phyloP scores from a whole-genome alignment of 345 rosid genomes.

The Sisymbrium altissimum region DNA sequence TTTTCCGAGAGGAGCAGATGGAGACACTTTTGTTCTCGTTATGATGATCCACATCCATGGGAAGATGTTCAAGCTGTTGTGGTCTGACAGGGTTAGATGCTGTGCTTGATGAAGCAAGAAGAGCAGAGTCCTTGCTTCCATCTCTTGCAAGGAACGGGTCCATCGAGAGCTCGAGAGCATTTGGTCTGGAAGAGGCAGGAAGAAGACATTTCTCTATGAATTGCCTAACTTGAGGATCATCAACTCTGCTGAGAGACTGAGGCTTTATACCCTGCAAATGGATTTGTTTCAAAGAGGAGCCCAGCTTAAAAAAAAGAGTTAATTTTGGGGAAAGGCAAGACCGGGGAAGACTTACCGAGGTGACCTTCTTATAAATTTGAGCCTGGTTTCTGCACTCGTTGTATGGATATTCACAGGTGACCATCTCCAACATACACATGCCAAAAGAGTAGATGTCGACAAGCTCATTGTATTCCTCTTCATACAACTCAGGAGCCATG shows the following conservation, averaged over 20 bases:
- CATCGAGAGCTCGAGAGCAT: slow-evolving; percentile 67
- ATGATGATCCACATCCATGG: slow-evolving; percentile 59
- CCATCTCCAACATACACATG: slow-evolving; percentile 92
- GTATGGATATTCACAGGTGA: slow-evolving; percentile 81
- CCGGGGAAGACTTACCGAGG: slow-evolving; percentile 43
- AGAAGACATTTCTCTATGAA: slow-evolving; percentile 89
- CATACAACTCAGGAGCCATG: slow-evolving; percentile 96
- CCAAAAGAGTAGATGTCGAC: slow-evolving; percentile 90
- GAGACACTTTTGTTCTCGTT: slow-evolving; percentile 41
- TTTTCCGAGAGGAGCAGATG: slow-evolving; percentile 38
- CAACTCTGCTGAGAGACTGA: slow-evolving; percentile 65
- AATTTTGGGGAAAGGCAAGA: not conserved
- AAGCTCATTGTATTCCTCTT: slow-evolving; percentile 82
- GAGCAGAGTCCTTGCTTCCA: slow-evolving; percentile 40
- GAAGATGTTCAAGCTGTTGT: slow-evolving; percentile 36
- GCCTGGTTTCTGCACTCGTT: slow-evolving; percentile 77
- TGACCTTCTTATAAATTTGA: slow-evolving; percentile 78
- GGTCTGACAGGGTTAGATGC: slow-evolving; percentile 28
- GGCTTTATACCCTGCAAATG: slow-evolving; percentile 71
- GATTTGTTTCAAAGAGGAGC: slow-evolving; percentile 7
- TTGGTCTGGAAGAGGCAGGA: slow-evolving; percentile 59
- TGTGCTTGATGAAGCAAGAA: slow-evolving; percentile 31
- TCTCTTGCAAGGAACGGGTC: slow-evolving; percentile 64
- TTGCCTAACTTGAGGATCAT: slow-evolving; percentile 58
- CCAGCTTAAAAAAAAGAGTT: not conserved